Conservation (phyloP, 176 grass and related monocot genomes). For the Avena atlantica region DNA sequence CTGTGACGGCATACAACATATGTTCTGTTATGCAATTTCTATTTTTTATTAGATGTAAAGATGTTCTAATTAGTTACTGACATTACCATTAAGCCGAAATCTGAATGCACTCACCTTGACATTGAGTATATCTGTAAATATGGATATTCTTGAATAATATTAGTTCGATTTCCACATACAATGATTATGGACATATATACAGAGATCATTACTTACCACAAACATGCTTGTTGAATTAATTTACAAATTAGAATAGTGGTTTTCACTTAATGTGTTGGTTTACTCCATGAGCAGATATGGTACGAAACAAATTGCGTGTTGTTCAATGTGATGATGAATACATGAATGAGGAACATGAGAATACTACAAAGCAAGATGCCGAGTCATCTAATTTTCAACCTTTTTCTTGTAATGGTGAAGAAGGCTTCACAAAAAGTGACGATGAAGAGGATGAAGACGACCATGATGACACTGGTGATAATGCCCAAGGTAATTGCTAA, state of each 20-base stretch:
- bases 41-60: too few species aligned
- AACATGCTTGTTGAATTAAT: neutral
- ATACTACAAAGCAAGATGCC: neutral
- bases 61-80: too few species aligned
- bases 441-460: neutral
- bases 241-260: neutral
- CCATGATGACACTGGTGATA: neutral
- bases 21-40: too few species aligned
- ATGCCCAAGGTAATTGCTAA: too few species aligned
- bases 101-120: too few species aligned
- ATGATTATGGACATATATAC: neutral
- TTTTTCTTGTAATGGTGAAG: neutral
- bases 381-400: neutral
- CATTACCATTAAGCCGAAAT: too few species aligned
- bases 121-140: too few species aligned
- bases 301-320: neutral
- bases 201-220: neutral
- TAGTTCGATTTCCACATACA: too few species aligned
- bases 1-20: too few species aligned
- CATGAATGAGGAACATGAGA: neutral
- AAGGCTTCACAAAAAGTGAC: neutral
- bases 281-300: neutral
- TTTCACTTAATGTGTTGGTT: neutral
- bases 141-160: too few species aligned
- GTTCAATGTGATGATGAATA: conserved; percentile 4